Evolutionary conservation across 345 rosid genomes (phyloP), one percentile per base, ranked within the genome.

Genomic region (Citrus glauca): DNA sequence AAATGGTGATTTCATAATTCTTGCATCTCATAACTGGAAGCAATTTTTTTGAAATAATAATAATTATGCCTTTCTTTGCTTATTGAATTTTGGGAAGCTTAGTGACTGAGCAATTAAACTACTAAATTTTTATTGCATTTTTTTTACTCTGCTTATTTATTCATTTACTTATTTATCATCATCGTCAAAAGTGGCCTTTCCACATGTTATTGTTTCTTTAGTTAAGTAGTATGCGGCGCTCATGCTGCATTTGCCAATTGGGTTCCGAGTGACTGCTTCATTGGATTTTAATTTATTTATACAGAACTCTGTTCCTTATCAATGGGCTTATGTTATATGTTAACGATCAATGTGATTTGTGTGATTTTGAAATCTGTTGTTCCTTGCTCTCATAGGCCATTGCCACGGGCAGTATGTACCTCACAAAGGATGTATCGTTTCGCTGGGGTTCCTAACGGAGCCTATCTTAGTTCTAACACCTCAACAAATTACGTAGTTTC

Each of bases 351-450:
- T 56, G 22, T 38, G 6, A 35, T 35, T 19, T 35, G 27, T 35
- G 3, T 2, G 9, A 5, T 25, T 45, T 24, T 53, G 9, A 32
- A 6, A 27, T 66, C 24, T 35, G 35, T 19, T 22, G 60, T 53
- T 74, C 7, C 73, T 79, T 63, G 33, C 35, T 72, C 35, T 72
- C 32, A 27, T 77, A 83, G 97, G 82, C 55, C 85, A 42, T 78
- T 86, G 64, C 87, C 92, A 62, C 90, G 71, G 77, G 75, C 81
- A 69, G 33, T 81, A 19, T 79, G 82, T 69, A 72, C 79, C 65
- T 78, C 91, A 59, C 88, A 83, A 66, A 87, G 85, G 86, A 61
- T 84, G 75, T 55, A 77, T 68, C 81, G 83, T 3, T 79, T 32
- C 74, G 65, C 90, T 27, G 84, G 85, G 38, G 56, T 81, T 69